Evolutionary conservation across 129 eudicot genomes (phyloP).

Genomic region (Flaveria ramosissima): DNA sequence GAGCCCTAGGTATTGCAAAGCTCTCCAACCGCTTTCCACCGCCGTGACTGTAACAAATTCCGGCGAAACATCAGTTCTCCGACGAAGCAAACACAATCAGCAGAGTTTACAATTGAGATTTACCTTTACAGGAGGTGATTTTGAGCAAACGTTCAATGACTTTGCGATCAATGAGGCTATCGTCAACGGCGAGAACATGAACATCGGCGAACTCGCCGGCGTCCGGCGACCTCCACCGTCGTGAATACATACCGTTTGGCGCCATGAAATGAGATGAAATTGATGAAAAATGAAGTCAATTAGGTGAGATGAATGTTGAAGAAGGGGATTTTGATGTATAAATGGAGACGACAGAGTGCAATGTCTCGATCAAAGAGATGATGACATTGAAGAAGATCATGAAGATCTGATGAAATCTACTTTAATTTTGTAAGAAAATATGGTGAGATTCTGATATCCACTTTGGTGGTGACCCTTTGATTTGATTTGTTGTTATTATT

Average conservation of each 20-base stretch:
- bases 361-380: slow-evolving; percentile 48
- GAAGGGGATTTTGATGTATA: slow-evolving; percentile 24
- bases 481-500: slow-evolving; percentile 22
- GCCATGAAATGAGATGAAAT: slow-evolving; percentile 43
- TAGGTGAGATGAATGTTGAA: background rate
- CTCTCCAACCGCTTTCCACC: slow-evolving; percentile 91
- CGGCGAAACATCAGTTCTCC: slow-evolving; percentile 20
- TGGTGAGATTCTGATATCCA: slow-evolving; percentile 89
- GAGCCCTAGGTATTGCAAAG: slow-evolving; percentile 72
- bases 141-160: slow-evolving; percentile 84
- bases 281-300: background rate
- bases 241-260: slow-evolving; percentile 52
- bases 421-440: slow-evolving; percentile 48
- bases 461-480: slow-evolving; percentile 66
- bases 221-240: slow-evolving; percentile 50
- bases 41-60: slow-evolving; percentile 61
- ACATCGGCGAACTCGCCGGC: slow-evolving; percentile 37
- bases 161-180: slow-evolving; percentile 82
- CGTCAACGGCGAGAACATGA: slow-evolving; percentile 94
- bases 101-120: background rate
- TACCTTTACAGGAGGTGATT: slow-evolving; percentile 88
- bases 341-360: slow-evolving; percentile 29
- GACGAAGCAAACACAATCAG: no score
- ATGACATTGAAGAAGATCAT: slow-evolving; percentile 42
- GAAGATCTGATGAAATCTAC: slow-evolving; percentile 58